phyloP scores from a whole-genome alignment of 495 filamentous ascomycete genomes.

The Bacidia gigantensis region DNA sequence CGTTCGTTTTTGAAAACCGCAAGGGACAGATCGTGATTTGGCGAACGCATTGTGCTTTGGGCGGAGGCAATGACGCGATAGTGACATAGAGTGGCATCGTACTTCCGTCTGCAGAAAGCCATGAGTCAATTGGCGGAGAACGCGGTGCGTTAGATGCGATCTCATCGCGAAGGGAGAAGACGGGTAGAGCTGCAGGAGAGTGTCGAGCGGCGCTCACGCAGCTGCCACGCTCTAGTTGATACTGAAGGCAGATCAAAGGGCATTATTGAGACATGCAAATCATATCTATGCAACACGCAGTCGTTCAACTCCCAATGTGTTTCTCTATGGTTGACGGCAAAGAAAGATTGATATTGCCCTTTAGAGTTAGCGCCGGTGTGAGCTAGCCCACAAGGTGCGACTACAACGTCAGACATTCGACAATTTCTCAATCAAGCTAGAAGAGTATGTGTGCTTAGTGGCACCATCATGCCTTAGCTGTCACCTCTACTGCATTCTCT shows the following conservation, averaged over 20 bases:
- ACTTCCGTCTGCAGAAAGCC: constrained; percentile 33
- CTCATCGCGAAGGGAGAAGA: constrained; percentile 54
- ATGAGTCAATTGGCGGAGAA: constrained; percentile 56
- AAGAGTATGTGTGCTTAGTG: background rate
- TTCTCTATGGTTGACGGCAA: too few species aligned
- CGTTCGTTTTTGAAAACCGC: constrained; percentile 22
- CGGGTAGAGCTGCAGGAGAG: too few species aligned
- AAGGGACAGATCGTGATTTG: background rate
- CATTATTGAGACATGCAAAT: too few species aligned
- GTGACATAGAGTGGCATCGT: constrained; percentile 10
- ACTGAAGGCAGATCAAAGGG: too few species aligned
- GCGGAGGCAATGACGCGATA: constrained; percentile 12
- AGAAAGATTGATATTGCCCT: too few species aligned
- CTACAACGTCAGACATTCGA: background rate
- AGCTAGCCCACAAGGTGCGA: background rate
- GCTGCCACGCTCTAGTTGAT: too few species aligned
- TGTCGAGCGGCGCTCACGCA: too few species aligned
- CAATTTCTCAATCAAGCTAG: background rate
- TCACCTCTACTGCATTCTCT: background rate
- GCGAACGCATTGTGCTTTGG: background rate
- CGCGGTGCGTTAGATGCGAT: constrained; percentile 63
- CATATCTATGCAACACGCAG: too few species aligned
- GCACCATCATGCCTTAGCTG: background rate
- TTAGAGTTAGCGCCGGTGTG: background rate
- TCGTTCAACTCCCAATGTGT: too few species aligned